Percentiles rank a stretch among this genome's conserved stretches.
Conservation (phyloP, 495 filamentous ascomycete genomes). For the Rhizodiscina lignyota region DNA sequence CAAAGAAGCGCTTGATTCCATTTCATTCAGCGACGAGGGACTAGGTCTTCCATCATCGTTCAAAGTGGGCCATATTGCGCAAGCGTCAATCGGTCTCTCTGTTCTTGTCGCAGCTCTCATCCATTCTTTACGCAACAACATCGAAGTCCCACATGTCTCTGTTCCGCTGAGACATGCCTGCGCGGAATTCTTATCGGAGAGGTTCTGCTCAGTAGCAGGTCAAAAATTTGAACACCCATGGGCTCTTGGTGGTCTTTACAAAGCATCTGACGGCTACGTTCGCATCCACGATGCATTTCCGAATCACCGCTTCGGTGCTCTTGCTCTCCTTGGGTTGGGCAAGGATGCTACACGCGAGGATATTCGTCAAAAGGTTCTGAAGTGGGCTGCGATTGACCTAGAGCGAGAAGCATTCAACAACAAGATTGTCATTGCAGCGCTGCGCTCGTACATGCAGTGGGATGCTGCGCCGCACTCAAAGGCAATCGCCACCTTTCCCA, state of each 20-base stretch:
- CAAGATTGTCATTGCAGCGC: slow-evolving; percentile 22
- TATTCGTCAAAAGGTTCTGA: slow-evolving; percentile 15
- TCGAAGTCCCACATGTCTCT: too few relatives aligned
- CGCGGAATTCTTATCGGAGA: too few relatives aligned
- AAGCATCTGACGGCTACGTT: slow-evolving; percentile 27
- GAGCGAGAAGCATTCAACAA: slow-evolving; percentile 17
- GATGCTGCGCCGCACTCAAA: slow-evolving; percentile 23
- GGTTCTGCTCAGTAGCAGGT: too few relatives aligned
- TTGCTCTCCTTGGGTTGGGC: slow-evolving; percentile 19
- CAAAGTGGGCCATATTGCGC: too few relatives aligned
- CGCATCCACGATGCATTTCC: slow-evolving; percentile 28
- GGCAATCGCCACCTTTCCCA: slow-evolving; percentile 23
- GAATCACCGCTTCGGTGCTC: slow-evolving; percentile 23
- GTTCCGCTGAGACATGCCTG: too few relatives aligned
- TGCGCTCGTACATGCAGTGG: slow-evolving; percentile 25
- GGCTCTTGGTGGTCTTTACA: slow-evolving; percentile 27
- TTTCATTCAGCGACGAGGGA: too few relatives aligned
- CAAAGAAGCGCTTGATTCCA: too few relatives aligned
- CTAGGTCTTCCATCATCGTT: too few relatives aligned
- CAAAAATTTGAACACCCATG: too few relatives aligned
- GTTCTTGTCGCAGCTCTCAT: too few relatives aligned
- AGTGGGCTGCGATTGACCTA: slow-evolving; percentile 23
- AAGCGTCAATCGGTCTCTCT: too few relatives aligned
- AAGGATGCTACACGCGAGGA: slow-evolving; percentile 16
- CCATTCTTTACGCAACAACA: too few relatives aligned